These are phyloP conservation scores for Wallacemonas collosoma DNA, from an alignment of 208 protist species.

Conservation along the genomic window DNA sequence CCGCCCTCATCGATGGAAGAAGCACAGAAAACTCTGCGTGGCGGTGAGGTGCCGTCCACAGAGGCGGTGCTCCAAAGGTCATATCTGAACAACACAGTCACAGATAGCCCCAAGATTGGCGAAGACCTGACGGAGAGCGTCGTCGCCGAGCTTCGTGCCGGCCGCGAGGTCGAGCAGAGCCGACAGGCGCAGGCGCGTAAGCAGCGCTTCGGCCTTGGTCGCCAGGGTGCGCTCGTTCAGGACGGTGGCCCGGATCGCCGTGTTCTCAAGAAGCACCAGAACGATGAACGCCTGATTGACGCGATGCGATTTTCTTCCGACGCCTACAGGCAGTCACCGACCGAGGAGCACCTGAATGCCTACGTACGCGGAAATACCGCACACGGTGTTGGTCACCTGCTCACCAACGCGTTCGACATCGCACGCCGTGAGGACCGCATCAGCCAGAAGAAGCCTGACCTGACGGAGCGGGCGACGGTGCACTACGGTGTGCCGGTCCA, in stretches of 20 bases:
- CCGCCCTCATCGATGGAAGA: slow-evolving; percentile 74
- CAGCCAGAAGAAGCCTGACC: slow-evolving; percentile 60
- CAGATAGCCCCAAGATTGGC: slow-evolving; percentile 62
- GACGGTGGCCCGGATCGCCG: slow-evolving; percentile 85
- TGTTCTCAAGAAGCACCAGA: slow-evolving; percentile 65
- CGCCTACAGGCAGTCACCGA: slow-evolving; percentile 67
- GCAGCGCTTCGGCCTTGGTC: slow-evolving; percentile 85
- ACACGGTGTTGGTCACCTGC: slow-evolving; percentile 75
- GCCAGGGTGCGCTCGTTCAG: slow-evolving; percentile 84
- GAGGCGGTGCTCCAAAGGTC: slow-evolving; percentile 47
- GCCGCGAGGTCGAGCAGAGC: slow-evolving; percentile 19
- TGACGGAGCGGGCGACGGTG: slow-evolving; percentile 75
- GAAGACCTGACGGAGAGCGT: slow-evolving; percentile 74
- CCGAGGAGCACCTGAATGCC: slow-evolving; percentile 81
- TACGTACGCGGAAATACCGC: slow-evolving; percentile 67
- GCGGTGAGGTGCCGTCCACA: slow-evolving; percentile 21
- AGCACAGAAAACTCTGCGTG: slow-evolving; percentile 65
- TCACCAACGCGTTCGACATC: slow-evolving; percentile 85
- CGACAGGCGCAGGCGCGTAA: slow-evolving; percentile 47
- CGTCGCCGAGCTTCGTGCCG: slow-evolving; percentile 37
- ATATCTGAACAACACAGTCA: slow-evolving; percentile 72
- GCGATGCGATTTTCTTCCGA: slow-evolving; percentile 60
- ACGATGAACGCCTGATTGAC: slow-evolving; percentile 87
- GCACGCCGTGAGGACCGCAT: slow-evolving; percentile 74
- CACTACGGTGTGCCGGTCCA: slow-evolving; percentile 82